phyloP scores from a whole-genome alignment of 495 filamentous ascomycete genomes.

The Tuber melanosporum region DNA sequence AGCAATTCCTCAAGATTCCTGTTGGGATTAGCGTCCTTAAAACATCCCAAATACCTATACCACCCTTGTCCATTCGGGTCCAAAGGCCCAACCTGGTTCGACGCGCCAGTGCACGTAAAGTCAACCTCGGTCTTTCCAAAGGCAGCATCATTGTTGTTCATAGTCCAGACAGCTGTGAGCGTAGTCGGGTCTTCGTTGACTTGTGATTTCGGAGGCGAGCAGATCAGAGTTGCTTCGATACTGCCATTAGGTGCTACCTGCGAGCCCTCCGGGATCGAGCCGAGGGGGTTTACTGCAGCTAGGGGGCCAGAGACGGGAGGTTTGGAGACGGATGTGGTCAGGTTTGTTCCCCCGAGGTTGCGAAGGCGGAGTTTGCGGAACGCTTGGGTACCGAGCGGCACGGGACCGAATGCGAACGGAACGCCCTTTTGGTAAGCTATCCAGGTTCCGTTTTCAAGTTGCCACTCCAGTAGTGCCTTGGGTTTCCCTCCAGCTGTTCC shows the following conservation, averaged over 20 bases:
- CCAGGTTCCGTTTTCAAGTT: constrained; percentile 44
- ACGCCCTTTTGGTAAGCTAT: constrained; percentile 37
- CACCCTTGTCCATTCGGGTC: constrained; percentile 20
- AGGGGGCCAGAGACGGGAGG: constrained; percentile 46
- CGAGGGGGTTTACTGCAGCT: constrained; percentile 43
- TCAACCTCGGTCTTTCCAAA: constrained; percentile 42
- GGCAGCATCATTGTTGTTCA: constrained; percentile 44
- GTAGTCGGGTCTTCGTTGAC: constrained; percentile 43
- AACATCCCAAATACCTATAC: constrained; percentile 44
- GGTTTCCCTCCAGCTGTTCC: constrained; percentile 40
- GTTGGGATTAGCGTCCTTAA: constrained; percentile 39
- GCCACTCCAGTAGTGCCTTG: constrained; percentile 43
- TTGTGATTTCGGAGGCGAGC: constrained; percentile 45
- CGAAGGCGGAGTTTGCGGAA: constrained; percentile 43
- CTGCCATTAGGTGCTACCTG: constrained; percentile 38
- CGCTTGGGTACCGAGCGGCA: constrained; percentile 38
- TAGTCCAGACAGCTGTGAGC: constrained; percentile 35
- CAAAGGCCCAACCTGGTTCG: constrained; percentile 39
- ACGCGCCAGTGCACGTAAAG: constrained; percentile 40
- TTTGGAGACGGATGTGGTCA: constrained; percentile 46
- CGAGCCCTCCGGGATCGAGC: constrained; percentile 44
- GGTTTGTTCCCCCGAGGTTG: constrained; percentile 42
- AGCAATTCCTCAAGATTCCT: constrained; percentile 38
- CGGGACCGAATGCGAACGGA: constrained; percentile 43
- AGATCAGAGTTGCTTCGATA: constrained; percentile 41